Base-by-base conservation (phyloP, 2,329 filamentous ascomycete species). In the Echinosphaeria canescens region DNA sequence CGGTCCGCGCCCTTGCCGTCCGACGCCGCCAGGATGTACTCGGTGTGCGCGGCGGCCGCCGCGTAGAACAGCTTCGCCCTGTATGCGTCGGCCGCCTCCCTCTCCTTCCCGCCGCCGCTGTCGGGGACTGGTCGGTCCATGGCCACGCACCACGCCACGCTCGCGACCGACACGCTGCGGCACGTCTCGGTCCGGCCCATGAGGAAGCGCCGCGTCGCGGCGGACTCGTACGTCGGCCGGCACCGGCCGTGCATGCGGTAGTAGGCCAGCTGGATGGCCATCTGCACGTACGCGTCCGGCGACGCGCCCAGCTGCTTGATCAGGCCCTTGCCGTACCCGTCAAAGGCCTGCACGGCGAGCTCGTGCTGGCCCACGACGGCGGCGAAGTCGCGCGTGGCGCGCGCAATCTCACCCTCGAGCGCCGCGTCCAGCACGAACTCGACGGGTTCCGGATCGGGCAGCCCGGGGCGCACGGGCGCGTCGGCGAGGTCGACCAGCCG, bases 281-380 rank as follows among this genome's bases (percentile, higher is more conserved):
- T 88, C 54, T 98, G 88, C 23, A 95, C 82, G 50, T 90, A 98
- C 17, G 85, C 88, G 42, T 98, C 90, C 16, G 88, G 88, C 15
- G 79, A 90, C 67, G 80, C 92, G 57, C 82, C 90, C 71, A 98
- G 95, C 53, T 92, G 90, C 71, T 98, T 98, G 62, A 98, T 95
- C 33, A 98, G 59, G 15, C 81, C 82, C 59, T 98, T 98, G 48
- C 88, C 88, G 50, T 98, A 98, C 40, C 75, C 85, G 52, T 95
- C 84, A 59, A 90, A 98, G 15, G 82, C 78, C 49, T 95, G 85
- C 3, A 98, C 84, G 13, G 78, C 69, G 24, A 98, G 72, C 49
- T 98, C 76, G 50, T 98, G 88, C 37, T 79, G 62, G 34, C 68
- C 69, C 37, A 98, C 92, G 33, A 91, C 67, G 38, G 69, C 58